A percentile compares a stretch with the other conserved stretches of the same genome.
Evolutionary conservation across 805 yeast species (phyloP).

Genomic region (Yarrowia divulgata): DNA sequence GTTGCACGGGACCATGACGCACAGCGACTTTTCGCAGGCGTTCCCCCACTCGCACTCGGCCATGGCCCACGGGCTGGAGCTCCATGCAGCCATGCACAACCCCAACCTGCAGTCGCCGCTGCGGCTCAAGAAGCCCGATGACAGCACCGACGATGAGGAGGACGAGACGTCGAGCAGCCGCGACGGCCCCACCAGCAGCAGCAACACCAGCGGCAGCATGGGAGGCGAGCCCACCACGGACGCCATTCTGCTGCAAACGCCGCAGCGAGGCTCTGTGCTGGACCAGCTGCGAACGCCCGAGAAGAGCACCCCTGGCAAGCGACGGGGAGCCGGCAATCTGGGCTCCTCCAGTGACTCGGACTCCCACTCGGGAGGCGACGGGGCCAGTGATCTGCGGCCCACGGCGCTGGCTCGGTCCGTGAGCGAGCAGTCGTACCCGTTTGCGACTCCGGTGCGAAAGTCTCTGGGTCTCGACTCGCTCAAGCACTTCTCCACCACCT

Average conservation of each 20-base stretch:
- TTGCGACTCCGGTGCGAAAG: constrained; percentile 34
- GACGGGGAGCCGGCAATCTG: constrained; percentile 6
- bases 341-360: constrained; percentile 15
- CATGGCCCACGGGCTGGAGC: constrained; percentile 25
- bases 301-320: constrained; percentile 28
- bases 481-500: constrained; percentile 30
- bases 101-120: constrained; percentile 36
- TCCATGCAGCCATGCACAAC: constrained; percentile 25
- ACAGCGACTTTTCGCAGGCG: constrained; percentile 29
- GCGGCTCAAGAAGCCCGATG: constrained; percentile 36
- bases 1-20: neutral
- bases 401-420: constrained; percentile 33
- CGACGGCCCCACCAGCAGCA: neutral
- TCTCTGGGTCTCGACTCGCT: constrained; percentile 34
- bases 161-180: constrained; percentile 5
- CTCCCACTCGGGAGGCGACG: constrained; percentile 13
- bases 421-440: constrained; percentile 37
- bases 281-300: constrained; percentile 33
- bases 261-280: constrained; percentile 17
- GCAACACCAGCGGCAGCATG: constrained; percentile 19
- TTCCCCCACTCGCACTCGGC: constrained; percentile 22
- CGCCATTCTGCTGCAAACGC: constrained; percentile 27
- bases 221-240: constrained; percentile 18
- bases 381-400: constrained; percentile 26
- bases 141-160: constrained; percentile 36